Evolutionary conservation across 306 rosid genomes (phyloP).

Genomic region (Citrullus mucosospermus): DNA sequence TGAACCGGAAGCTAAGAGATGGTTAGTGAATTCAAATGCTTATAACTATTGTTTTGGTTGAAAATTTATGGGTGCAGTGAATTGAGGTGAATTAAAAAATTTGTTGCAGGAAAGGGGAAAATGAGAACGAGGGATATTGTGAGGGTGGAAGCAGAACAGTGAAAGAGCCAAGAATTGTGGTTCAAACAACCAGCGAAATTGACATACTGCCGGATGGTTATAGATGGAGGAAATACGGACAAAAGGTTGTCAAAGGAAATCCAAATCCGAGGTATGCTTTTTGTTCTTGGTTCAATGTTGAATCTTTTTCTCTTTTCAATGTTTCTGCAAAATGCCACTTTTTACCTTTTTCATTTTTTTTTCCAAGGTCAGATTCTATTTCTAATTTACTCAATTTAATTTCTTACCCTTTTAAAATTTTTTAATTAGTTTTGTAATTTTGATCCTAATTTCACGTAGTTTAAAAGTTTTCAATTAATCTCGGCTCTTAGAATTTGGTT

Average conservation of each 20-base stretch:
- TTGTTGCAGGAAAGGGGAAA: constrained; percentile 62
- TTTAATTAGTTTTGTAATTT: too few relatives aligned
- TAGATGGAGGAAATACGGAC: constrained; percentile 98
- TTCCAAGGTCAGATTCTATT: too few relatives aligned
- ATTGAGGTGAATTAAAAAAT: background rate
- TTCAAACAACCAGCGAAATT: constrained; percentile 89
- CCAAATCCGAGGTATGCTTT: constrained; percentile 76
- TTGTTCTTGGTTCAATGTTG: too few relatives aligned
- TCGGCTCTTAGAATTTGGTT: too few relatives aligned
- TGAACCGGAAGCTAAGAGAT: constrained; percentile 72
- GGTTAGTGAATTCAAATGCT: constrained; percentile 27
- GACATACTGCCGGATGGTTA: constrained; percentile 94
- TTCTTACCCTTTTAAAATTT: too few relatives aligned
- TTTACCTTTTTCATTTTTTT: background rate
- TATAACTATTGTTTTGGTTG: too few relatives aligned
- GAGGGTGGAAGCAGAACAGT: constrained; percentile 55
- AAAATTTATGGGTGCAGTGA: background rate
- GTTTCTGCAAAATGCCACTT: background rate
- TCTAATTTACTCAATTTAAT: too few relatives aligned
- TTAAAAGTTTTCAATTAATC: too few relatives aligned
- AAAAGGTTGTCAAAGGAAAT: constrained; percentile 95
- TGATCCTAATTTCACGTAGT: too few relatives aligned
- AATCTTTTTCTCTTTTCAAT: background rate
- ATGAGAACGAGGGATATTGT: constrained; percentile 38
- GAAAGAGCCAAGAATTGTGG: constrained; percentile 93